Conservation (phyloP, 192 early-diverging fungal genomes). For the Phlyctochytrium planicorne region DNA sequence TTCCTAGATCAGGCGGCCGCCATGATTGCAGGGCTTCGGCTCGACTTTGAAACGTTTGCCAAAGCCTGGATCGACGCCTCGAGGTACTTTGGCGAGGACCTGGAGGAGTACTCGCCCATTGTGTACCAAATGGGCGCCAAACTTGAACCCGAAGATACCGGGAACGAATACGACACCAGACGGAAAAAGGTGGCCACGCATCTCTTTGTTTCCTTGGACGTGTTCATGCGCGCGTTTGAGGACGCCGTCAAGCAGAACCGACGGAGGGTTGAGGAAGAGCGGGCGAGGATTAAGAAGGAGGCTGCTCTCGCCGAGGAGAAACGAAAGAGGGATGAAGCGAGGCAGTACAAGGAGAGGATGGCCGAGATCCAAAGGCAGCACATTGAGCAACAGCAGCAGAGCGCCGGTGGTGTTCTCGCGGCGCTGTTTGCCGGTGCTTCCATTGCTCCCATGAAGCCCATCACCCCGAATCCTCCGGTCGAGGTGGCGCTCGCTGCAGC, state of each 20-base stretch:
- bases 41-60: conserved; percentile 27
- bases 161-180: not conserved
- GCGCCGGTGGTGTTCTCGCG: not conserved
- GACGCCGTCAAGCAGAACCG: conserved; percentile 40
- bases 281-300: conserved; percentile 22
- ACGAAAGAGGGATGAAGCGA: conserved; percentile 25
- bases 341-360: conserved; percentile 18
- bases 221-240: conserved; percentile 46
- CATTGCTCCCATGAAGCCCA: not conserved
- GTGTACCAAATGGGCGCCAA: conserved; percentile 3
- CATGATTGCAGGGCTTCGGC: conserved; percentile 13
- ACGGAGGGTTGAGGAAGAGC: conserved; percentile 38
- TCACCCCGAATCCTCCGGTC: not conserved
- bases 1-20: conserved; percentile 14
- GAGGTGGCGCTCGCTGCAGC: not conserved
- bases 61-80: conserved; percentile 34
- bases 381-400: not conserved
- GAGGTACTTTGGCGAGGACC: conserved; percentile 51
- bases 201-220: conserved; percentile 40
- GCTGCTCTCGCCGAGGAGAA: conserved; percentile 14
- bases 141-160: not conserved
- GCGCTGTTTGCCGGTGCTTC: not conserved
- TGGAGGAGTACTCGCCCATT: conserved; percentile 30
- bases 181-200: conserved; percentile 37
- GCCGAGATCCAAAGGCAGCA: not conserved